Percentiles rank a stretch among this genome's conserved stretches.
These are phyloP conservation scores for Carnegiea gigantea DNA, from an alignment of 179 eudicot genomes.

Conservation along the genomic window DNA sequence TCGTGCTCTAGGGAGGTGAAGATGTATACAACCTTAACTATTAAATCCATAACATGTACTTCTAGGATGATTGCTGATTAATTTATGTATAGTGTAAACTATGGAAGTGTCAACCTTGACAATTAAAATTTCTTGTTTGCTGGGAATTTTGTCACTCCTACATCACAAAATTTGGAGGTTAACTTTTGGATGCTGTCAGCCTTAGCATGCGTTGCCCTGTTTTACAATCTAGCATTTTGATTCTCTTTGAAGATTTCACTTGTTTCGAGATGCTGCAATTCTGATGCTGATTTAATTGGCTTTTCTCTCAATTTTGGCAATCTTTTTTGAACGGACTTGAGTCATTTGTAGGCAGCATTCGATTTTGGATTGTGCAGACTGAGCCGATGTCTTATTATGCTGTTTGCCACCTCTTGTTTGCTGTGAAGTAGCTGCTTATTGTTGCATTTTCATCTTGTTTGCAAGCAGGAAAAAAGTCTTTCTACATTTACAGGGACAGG, in stretches of 20 bases:
- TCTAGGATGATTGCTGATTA: background rate
- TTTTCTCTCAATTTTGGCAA: background rate
- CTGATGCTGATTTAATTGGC: background rate
- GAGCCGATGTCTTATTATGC: background rate
- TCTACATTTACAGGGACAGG: background rate
- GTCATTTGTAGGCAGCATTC: background rate
- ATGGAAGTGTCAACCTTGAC: background rate
- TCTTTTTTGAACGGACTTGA: background rate
- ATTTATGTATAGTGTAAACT: no score
- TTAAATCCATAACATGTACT: background rate
- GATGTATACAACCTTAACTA: background rate
- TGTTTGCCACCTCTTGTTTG: background rate
- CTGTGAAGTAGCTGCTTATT: background rate
- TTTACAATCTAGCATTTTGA: background rate
- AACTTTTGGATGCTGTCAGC: background rate
- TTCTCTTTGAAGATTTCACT: background rate
- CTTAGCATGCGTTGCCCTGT: background rate
- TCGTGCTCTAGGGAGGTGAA: background rate
- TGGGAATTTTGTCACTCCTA: background rate
- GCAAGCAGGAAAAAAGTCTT: background rate
- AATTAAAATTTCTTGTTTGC: background rate
- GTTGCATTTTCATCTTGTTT: background rate
- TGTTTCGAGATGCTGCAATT: background rate
- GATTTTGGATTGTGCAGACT: background rate
- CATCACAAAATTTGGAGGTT: background rate